Conservation (phyloP, 176 grass and related monocot species). For the Canna indica region DNA sequence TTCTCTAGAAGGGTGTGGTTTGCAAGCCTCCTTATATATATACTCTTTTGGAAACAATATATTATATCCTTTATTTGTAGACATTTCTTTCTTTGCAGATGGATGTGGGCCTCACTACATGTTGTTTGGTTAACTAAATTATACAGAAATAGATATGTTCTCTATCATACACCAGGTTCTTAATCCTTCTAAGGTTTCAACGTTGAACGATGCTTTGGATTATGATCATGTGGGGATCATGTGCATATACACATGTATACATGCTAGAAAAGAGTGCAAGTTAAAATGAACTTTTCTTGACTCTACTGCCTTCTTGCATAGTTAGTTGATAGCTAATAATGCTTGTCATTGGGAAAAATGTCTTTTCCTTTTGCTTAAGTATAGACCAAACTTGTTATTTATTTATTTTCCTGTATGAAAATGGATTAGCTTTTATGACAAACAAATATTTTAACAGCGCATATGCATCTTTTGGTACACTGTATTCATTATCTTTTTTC, state of each 20-base stretch:
- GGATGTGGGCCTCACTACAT: neutral
- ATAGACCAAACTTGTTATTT: too few species aligned
- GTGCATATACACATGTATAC: neutral
- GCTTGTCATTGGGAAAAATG: too few species aligned
- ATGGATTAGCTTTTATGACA: neutral
- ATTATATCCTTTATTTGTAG: neutral
- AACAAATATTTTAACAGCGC: neutral
- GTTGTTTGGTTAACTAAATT: neutral
- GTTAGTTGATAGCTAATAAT: neutral
- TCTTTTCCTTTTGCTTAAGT: too few species aligned
- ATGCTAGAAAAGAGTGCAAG: neutral
- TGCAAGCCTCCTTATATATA: neutral
- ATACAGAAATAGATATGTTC: neutral
- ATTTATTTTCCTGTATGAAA: neutral
- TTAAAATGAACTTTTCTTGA: neutral
- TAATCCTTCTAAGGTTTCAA: too few species aligned
- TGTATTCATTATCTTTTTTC: neutral
- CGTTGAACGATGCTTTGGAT: too few species aligned
- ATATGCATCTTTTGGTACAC: neutral
- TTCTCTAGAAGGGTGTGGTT: slow-evolving; percentile 1
- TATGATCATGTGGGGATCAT: too few species aligned
- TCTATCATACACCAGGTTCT: neutral
- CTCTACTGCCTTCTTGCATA: neutral
- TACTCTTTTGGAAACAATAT: neutral
- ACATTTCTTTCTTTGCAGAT: neutral